Conservation (phyloP, 2,329 filamentous ascomycete species). For the Sporothrix pallida region DNA sequence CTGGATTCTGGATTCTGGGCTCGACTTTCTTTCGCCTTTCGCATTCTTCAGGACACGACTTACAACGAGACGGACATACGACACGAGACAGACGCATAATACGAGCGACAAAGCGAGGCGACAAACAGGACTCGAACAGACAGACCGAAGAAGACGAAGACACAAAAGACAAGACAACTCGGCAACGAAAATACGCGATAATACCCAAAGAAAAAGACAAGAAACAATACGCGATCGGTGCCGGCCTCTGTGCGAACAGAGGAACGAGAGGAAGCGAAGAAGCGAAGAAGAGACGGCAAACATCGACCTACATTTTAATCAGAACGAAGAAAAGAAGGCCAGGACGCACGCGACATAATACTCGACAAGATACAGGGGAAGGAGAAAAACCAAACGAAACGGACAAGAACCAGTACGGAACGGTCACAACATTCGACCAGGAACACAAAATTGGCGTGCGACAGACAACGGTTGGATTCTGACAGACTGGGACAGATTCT, state of each 20-base stretch:
- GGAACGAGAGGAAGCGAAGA: background rate
- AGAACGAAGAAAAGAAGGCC: background rate
- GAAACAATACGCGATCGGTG: constrained; percentile 19
- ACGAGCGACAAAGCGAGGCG: constrained; percentile 5
- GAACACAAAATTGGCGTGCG: no score
- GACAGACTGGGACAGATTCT: background rate
- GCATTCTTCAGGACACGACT: background rate
- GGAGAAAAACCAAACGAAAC: no score
- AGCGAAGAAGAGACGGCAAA: background rate
- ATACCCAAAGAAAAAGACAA: background rate
- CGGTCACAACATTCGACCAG: no score
- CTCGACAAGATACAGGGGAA: no score
- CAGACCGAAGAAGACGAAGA: background rate
- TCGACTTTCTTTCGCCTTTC: no score
- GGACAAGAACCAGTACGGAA: no score
- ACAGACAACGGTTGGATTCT: background rate
- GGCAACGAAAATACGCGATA: background rate
- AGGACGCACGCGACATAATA: background rate
- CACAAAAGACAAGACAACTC: background rate
- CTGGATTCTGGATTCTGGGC: no score
- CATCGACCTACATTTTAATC: background rate
- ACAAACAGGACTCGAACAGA: background rate
- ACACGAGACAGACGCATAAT: background rate
- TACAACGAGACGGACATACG: background rate
- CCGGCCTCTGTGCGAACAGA: constrained; percentile 9